Percentiles rank a stretch among this genome's conserved stretches.
These are phyloP conservation scores for Thielaviopsis ethacetica DNA, from an alignment of 2,329 filamentous ascomycete species.

Conservation along the genomic window DNA sequence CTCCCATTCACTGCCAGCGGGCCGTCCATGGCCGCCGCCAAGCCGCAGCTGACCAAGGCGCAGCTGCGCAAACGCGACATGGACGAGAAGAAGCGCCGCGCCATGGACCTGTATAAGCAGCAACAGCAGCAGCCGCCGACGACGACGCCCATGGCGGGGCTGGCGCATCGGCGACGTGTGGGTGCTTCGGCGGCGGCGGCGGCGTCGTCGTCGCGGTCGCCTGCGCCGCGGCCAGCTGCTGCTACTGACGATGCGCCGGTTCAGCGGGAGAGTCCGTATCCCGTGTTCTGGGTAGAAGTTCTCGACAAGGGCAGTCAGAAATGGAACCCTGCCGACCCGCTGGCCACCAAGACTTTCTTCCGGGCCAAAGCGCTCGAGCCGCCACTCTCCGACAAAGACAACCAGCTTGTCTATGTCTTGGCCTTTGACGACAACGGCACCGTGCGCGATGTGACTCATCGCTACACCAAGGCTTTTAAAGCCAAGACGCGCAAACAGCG, in stretches of 20 bases:
- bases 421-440: constrained; percentile 68
- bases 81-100: constrained; percentile 17
- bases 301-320: constrained; percentile 75
- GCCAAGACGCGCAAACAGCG: constrained; percentile 72
- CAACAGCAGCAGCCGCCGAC: background rate
- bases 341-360: constrained; percentile 63
- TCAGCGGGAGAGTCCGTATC: constrained; percentile 56
- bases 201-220: background rate
- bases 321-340: constrained; percentile 76
- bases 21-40: constrained; percentile 27
- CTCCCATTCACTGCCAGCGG: constrained; percentile 48
- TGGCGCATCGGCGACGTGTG: background rate
- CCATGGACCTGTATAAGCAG: constrained; percentile 7
- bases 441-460: constrained; percentile 68
- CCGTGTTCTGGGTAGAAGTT: constrained; percentile 88
- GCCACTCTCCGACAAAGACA: constrained; percentile 58
- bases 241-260: constrained; percentile 18
- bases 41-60: constrained; percentile 19
- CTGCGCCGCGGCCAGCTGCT: background rate
- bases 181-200: background rate
- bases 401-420: constrained; percentile 67
- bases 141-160: background rate
- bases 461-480: constrained; percentile 78
- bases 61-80: constrained; percentile 12
- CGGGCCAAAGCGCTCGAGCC: constrained; percentile 68